Evolutionary conservation across 23 red algal genomes (phyloP).

Genomic region (Cyanidioschyzon merolae): DNA sequence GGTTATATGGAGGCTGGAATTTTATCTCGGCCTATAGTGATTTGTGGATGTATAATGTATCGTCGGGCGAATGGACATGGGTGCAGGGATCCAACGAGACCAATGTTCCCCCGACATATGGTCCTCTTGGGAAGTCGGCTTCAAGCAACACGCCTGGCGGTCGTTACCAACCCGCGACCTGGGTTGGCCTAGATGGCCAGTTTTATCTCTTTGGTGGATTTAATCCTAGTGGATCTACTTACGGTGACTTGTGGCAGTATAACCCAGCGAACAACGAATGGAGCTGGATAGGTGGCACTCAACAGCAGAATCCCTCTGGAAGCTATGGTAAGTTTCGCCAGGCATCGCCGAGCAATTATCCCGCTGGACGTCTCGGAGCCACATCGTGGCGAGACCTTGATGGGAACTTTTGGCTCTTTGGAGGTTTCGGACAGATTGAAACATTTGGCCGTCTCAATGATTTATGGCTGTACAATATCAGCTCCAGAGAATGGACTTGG

Average conservation of each 20-base stretch:
- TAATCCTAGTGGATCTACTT: background rate
- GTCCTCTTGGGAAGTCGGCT: background rate
- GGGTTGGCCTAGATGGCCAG: background rate
- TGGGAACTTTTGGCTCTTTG: background rate
- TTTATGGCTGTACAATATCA: background rate
- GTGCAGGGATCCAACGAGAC: background rate
- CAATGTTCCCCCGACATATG: background rate
- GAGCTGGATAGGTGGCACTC: background rate
- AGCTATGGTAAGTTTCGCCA: background rate
- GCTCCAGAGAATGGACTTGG: background rate
- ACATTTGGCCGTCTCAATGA: background rate
- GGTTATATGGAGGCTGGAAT: background rate
- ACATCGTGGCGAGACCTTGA: background rate
- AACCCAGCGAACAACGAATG: background rate
- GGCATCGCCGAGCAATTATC: background rate
- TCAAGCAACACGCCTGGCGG: background rate
- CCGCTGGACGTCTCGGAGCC: background rate
- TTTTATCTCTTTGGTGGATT: background rate
- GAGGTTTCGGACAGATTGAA: background rate
- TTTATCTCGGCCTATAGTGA: background rate
- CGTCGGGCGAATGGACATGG: background rate
- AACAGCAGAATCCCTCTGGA: background rate
- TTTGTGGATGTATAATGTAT: conserved; percentile 3
- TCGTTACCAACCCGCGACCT: background rate
- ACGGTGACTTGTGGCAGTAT: background rate